Base-by-base conservation (phyloP, 2,329 filamentous ascomycete species). In the Lachnellula suecica region DNA sequence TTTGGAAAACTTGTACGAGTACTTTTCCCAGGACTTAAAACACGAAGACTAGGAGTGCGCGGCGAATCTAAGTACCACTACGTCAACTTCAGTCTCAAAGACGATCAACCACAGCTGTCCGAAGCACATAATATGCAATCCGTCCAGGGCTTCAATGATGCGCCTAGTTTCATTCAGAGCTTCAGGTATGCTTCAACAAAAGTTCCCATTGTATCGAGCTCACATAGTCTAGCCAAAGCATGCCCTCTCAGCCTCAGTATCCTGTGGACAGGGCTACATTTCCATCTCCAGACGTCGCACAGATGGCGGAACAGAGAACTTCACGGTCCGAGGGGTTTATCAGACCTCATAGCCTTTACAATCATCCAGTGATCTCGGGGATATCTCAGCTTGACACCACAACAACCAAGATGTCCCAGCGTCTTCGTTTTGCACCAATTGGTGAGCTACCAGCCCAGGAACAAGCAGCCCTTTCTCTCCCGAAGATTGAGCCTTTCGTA, bases 11-110 rank as follows among this genome's bases (percentile, higher is more conserved):
- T 99, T 40, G 94, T 99, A 29, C 85, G 94, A 27, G 93, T 99
- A 35, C 88, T 99, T 47, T 99, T 97, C 63, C 93, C 94, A 0
- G 93, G 92, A 38, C 86, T 99, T 20, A 93, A 96, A 72, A 99
- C 94, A 27, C 82, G 94, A 53, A 83, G 94, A 59, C 78, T 99
- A 11, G 94, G 94, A 57, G 92, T 97, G 43, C 85, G 94, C 48
- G 94, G 94, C 59, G 93, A 97, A 73, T 99, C 94, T 13, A 99
- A 99, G 69, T 99, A 99, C 70, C 94, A 99, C 71, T 99, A 99
- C 65, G 83, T 87, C 43, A 85, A 85, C 65, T 87, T 87, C 63
- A 75, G 74, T 11, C 70, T 87, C 46, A 71, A 75, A 38, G 83
- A 85, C 46, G 83, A 85, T 52, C 65, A 68, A 44, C 64, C 66